Conservation (phyloP, 2,329 filamentous ascomycete genomes). For the Harringtonia lauricola region DNA sequence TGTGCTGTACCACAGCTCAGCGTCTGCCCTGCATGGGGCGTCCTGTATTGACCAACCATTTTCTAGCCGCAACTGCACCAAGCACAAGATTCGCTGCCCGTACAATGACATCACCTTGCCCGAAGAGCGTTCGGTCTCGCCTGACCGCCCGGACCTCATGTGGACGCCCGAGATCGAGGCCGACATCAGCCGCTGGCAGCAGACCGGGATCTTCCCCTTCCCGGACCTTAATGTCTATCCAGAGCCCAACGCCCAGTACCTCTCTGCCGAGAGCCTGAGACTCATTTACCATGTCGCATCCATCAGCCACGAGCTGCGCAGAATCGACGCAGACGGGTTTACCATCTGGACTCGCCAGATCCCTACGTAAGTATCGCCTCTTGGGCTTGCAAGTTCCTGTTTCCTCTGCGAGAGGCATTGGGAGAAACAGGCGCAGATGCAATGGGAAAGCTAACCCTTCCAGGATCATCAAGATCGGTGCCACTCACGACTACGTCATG, state of each 20-base stretch:
- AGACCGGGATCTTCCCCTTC: conserved; percentile 77
- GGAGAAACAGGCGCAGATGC: too few relatives aligned
- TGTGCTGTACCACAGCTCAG: too few relatives aligned
- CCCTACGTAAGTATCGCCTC: conserved; percentile 57
- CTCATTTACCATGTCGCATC: conserved; percentile 85
- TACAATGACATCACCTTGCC: conserved; percentile 80
- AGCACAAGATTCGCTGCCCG: conserved; percentile 96
- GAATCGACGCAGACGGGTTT: conserved; percentile 68
- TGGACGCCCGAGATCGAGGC: conserved; percentile 81
- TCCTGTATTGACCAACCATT: conserved; percentile 8
- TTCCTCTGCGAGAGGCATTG: too few relatives aligned
- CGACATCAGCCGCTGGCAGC: conserved; percentile 72
- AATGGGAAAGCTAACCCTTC: conserved; percentile 18
- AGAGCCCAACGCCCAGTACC: conserved; percentile 58
- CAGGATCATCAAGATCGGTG: conserved; percentile 73
- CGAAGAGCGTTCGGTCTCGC: conserved; percentile 49
- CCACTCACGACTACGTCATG: conserved; percentile 83
- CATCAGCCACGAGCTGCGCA: conserved; percentile 72
- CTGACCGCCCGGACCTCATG: conserved; percentile 59
- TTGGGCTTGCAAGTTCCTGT: too few relatives aligned
- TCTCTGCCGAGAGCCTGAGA: conserved; percentile 68
- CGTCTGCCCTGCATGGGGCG: neutral
- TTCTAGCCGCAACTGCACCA: conserved; percentile 86
- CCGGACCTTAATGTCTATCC: conserved; percentile 69
- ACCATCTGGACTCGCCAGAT: conserved; percentile 91